Percentiles rank a stretch among this genome's conserved stretches.
phyloP scores from a whole-genome alignment of 2,329 filamentous ascomycete genomes.

The Diaporthe helianthi region DNA sequence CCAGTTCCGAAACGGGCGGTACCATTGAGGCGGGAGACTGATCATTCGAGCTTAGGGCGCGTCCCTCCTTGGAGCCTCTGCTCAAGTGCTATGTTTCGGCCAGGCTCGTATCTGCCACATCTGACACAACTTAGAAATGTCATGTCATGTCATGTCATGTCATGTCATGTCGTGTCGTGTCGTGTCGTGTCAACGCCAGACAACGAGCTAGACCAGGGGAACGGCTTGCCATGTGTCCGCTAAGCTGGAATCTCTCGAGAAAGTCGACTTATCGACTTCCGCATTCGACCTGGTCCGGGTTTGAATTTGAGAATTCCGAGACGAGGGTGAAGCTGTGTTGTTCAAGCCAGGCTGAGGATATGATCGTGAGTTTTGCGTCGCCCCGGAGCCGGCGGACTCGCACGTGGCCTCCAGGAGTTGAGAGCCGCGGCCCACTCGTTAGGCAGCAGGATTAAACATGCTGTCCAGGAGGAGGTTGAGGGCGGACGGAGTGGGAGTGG shows the following conservation, averaged over 20 bases:
- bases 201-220: slow-evolving; percentile 21
- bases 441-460: slow-evolving; percentile 21
- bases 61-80: slow-evolving; percentile 1
- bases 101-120: background rate
- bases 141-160: background rate
- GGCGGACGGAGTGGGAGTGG: background rate
- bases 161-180: background rate
- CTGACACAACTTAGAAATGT: background rate
- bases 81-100: background rate
- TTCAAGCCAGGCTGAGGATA: too few species aligned
- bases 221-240: slow-evolving; percentile 15
- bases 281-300: background rate
- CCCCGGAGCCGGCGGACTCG: background rate
- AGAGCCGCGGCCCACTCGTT: slow-evolving; percentile 14
- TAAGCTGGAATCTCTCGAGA: background rate
- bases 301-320: background rate
- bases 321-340: background rate
- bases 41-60: background rate
- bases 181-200: background rate
- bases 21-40: slow-evolving; percentile 28
- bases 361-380: background rate
- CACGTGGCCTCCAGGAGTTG: background rate
- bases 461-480: background rate
- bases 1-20: too few species aligned
- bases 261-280: slow-evolving; percentile 24